Evolutionary conservation across 202 grass and related monocot genomes (phyloP), one percentile per base, ranked within the genome.

Genomic region (Dendrocalamus latiflorus): DNA sequence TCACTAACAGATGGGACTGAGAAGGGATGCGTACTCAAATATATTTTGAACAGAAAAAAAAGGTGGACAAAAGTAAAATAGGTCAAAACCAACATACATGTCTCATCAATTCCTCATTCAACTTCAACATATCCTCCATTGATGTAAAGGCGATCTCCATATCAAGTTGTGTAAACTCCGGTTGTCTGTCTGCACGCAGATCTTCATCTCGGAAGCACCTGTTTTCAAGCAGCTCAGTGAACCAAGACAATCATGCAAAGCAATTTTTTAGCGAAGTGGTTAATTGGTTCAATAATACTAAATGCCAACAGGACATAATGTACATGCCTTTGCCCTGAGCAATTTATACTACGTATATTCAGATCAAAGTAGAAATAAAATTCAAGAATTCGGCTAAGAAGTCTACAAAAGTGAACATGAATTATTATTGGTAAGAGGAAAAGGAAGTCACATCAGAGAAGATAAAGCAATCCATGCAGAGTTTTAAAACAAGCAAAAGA

Each of bases 181-280:
- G 95, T 57, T 98, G 93, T 68, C 95, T 98, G 43, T 98, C 95
- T 4, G 95, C 95, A 65, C 93, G 86, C 74, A 98, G 72, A 93
- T 98, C 95, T 94, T 98, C 92, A 85, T 98, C 95, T 65, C 93
- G 89, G 83, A 98, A 98, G 78, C 95, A 98, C 87, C 95, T 95
- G 57, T 77, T 60, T 80, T 77, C 14, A 89, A 88, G 77, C 21
- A 62, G 69, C 39, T 75, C 38, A 60, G 41, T 64, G 12, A 66
- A 63, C 51, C 17, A 74, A 74, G 30, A 54, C n/a, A 74, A 74
- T 43, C 9, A 44, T 54, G 13, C 3, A 36, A 74, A 72, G 20
- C 42, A 79, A 26, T 54, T 62, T 78, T 82, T 50, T 41, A 61
- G 4, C 76, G 14, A 21, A 15, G 34, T 28, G 41, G 51, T 76